These are phyloP conservation scores for Trichophaea hybrida DNA, from an alignment of 2,329 filamentous ascomycete species.

Conservation along the genomic window DNA sequence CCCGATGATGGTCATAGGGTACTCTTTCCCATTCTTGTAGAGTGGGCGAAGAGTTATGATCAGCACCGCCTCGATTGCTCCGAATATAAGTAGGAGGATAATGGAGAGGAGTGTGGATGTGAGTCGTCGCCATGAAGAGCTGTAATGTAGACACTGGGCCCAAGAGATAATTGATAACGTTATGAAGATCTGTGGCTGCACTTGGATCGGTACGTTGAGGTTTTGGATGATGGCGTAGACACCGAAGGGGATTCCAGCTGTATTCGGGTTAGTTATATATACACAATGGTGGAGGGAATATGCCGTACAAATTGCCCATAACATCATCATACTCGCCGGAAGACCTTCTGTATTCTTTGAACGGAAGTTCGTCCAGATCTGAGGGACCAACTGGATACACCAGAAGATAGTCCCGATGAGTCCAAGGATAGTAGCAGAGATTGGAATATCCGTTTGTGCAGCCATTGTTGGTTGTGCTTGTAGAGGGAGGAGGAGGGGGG, in stretches of 20 bases:
- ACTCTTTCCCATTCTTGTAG: constrained; percentile 31
- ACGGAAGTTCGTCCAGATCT: constrained; percentile 21
- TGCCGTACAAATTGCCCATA: constrained; percentile 20
- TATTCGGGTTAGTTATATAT: neutral
- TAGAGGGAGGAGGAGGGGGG: too few species aligned
- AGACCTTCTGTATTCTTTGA: constrained; percentile 21
- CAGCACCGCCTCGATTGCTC: constrained; percentile 41
- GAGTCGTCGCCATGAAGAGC: constrained; percentile 33
- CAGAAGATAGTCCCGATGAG: constrained; percentile 23
- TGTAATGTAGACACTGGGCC: constrained; percentile 40
- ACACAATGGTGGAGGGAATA: neutral
- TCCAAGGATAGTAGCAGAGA: constrained; percentile 22
- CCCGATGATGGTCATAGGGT: constrained; percentile 43
- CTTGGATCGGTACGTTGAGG: constrained; percentile 41
- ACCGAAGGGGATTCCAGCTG: constrained; percentile 16
- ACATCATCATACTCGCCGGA: constrained; percentile 22
- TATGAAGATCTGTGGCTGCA: constrained; percentile 42
- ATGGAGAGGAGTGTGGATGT: constrained; percentile 36
- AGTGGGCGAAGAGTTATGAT: constrained; percentile 39
- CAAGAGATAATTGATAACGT: constrained; percentile 38
- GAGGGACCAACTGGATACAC: constrained; percentile 24
- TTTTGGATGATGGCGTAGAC: constrained; percentile 31
- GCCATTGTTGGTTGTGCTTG: constrained; percentile 8
- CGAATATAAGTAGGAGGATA: constrained; percentile 35
- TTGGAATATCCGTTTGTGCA: constrained; percentile 15